Conservation (phyloP, 2,329 filamentous ascomycete species). For the Periconia macrospinosa region DNA sequence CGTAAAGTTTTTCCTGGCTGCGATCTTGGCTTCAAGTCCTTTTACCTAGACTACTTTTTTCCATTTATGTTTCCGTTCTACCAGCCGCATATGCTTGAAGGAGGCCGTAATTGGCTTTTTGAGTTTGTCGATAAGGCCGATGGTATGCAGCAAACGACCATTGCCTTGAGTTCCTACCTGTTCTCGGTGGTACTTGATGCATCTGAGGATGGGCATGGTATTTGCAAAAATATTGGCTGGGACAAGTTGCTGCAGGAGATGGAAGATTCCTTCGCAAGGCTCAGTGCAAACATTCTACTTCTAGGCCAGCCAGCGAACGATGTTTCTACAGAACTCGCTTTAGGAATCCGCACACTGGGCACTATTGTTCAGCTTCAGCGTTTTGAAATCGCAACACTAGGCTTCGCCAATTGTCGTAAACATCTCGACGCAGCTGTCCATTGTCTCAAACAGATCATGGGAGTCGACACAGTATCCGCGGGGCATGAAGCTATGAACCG, state of each 20-base stretch:
- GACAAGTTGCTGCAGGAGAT: too few relatives aligned
- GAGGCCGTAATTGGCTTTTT: conserved; percentile 64
- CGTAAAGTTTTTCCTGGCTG: too few relatives aligned
- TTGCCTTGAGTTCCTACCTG: conserved; percentile 59
- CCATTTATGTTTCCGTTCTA: conserved; percentile 67
- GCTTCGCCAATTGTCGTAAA: conserved; percentile 54
- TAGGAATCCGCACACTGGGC: conserved; percentile 27
- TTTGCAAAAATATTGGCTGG: too few relatives aligned
- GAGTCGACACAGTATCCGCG: too few relatives aligned
- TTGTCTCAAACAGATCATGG: too few relatives aligned
- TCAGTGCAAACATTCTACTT: too few relatives aligned
- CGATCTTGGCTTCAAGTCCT: conserved; percentile 15
- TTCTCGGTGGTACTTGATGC: conserved; percentile 21
- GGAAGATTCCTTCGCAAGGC: too few relatives aligned
- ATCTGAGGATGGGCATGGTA: too few relatives aligned
- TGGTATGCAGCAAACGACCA: conserved; percentile 13
- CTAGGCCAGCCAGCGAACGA: too few relatives aligned
- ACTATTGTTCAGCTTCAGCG: conserved; percentile 58
- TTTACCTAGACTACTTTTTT: conserved; percentile 65
- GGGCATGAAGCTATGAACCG: too few relatives aligned
- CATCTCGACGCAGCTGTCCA: conserved; percentile 54
- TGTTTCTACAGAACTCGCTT: too few relatives aligned
- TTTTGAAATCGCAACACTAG: conserved; percentile 53
- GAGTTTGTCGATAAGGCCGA: conserved; percentile 58
- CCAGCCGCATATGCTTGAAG: conserved; percentile 56